Evolutionary conservation across 2,329 filamentous ascomycete genomes (phyloP).

Genomic region (Colletotrichum sp.): DNA sequence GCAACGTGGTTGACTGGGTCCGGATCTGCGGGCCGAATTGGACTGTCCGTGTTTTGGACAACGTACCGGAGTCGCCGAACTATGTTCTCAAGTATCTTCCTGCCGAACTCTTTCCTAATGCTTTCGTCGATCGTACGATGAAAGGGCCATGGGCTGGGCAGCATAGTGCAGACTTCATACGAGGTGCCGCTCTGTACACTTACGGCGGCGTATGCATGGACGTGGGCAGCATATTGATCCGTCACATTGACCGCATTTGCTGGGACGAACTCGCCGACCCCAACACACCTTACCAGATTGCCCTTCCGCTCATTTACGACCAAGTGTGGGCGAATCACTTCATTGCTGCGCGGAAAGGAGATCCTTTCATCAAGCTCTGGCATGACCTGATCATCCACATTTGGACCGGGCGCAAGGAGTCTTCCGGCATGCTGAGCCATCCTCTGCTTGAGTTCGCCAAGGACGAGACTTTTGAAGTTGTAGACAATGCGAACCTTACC

Average conservation of each 20-base stretch:
- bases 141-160: conserved; percentile 44
- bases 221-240: conserved; percentile 44
- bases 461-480: conserved; percentile 23
- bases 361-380: conserved; percentile 49
- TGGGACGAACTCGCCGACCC: conserved; percentile 45
- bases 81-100: conserved; percentile 39
- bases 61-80: conserved; percentile 37
- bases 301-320: conserved; percentile 24
- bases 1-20: conserved; percentile 44
- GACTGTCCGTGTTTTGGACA: conserved; percentile 45
- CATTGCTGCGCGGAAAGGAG: conserved; percentile 44
- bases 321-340: conserved; percentile 45
- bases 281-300: conserved; percentile 33
- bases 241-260: conserved; percentile 45
- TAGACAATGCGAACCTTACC: conserved; percentile 19
- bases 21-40: conserved; percentile 37
- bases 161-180: conserved; percentile 52
- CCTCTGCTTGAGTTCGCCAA: conserved; percentile 29
- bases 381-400: conserved; percentile 39
- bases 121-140: conserved; percentile 48
- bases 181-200: conserved; percentile 43
- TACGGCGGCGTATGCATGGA: conserved; percentile 51
- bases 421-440: conserved; percentile 34
- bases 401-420: conserved; percentile 37
- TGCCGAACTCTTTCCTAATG: conserved; percentile 38